Evolutionary conservation across 805 yeast species (phyloP).

Genomic region (Wickerhamomyces rabaulensis): DNA sequence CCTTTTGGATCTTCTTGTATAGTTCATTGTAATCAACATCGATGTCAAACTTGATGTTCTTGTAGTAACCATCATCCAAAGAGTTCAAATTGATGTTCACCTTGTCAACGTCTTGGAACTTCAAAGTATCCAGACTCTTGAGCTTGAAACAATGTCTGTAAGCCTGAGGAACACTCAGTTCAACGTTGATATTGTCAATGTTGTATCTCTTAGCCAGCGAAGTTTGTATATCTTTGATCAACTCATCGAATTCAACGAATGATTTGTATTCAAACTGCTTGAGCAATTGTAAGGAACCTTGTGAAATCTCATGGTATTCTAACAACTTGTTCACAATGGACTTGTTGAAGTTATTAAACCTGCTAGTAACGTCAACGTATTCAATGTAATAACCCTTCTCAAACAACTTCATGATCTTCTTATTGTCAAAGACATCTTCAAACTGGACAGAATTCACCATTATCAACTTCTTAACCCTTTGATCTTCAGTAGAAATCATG

Average conservation of each 20-base stretch:
- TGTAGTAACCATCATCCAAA: slow-evolving; percentile 19
- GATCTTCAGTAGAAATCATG: slow-evolving; percentile 5
- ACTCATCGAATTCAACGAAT: not conserved
- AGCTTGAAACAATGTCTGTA: not conserved
- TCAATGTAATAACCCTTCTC: not conserved
- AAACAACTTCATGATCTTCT: not conserved
- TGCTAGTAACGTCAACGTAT: not conserved
- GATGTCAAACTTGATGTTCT: slow-evolving; percentile 13
- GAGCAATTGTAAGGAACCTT: not conserved
- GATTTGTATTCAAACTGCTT: not conserved
- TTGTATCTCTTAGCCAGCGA: not conserved
- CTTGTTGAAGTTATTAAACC: not conserved
- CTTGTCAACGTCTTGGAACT: not conserved
- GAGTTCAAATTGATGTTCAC: slow-evolving; percentile 11
- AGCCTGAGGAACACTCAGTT: not conserved
- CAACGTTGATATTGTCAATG: not conserved
- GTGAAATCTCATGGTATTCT: not conserved
- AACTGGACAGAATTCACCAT: slow-evolving; percentile 5
- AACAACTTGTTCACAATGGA: not conserved
- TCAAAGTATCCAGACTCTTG: slow-evolving; percentile 3
- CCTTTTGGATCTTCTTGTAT: not conserved
- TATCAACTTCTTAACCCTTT: slow-evolving; percentile 1
- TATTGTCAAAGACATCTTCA: slow-evolving; percentile 1
- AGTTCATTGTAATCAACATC: slow-evolving; percentile 10
- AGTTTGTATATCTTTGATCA: not conserved